Percentiles rank a stretch among this genome's conserved stretches.
Conservation (phyloP, 805 yeast genomes). For the Wickerhamomyces hampshirensis region DNA sequence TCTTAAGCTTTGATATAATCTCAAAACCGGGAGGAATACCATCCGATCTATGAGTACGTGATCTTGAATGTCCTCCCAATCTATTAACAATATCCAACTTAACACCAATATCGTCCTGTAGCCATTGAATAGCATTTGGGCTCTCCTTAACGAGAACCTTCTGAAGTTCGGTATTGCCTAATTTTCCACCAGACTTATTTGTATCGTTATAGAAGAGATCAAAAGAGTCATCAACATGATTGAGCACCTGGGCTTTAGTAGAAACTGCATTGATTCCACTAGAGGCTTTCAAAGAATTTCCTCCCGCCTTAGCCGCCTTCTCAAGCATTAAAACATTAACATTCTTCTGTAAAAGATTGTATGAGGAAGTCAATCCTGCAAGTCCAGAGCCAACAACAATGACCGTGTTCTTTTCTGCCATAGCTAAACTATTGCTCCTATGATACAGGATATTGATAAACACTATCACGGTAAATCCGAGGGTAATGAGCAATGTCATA, state of each 20-base stretch:
- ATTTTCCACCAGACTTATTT: slow-evolving; percentile 54
- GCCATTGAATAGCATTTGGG: slow-evolving; percentile 67
- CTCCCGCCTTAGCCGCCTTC: slow-evolving; percentile 46
- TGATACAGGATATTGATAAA: no score
- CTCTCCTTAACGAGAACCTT: slow-evolving; percentile 56
- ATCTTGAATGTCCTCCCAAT: slow-evolving; percentile 76
- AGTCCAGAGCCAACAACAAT: slow-evolving; percentile 78
- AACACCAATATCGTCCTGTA: slow-evolving; percentile 55
- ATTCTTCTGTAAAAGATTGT: slow-evolving; percentile 38
- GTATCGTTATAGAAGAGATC: slow-evolving; percentile 64
- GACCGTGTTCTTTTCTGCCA: slow-evolving; percentile 12
- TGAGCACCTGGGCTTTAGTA: slow-evolving; percentile 52
- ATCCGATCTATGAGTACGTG: slow-evolving; percentile 78
- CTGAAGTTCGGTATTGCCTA: slow-evolving; percentile 57
- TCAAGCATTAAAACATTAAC: slow-evolving; percentile 43
- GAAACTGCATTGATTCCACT: slow-evolving; percentile 69
- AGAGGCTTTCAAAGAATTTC: slow-evolving; percentile 58
- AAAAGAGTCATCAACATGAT: slow-evolving; percentile 49
- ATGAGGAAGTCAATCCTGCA: slow-evolving; percentile 69
- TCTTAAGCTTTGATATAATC: slow-evolving; percentile 42
- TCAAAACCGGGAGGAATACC: slow-evolving; percentile 58
- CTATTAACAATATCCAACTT: slow-evolving; percentile 67
- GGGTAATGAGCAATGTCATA: no score
- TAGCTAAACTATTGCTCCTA: no score
- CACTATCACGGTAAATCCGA: not conserved